Base-by-base conservation (phyloP, 768 basidiomycete genomes). In the Xerocomus potaroensis region DNA sequence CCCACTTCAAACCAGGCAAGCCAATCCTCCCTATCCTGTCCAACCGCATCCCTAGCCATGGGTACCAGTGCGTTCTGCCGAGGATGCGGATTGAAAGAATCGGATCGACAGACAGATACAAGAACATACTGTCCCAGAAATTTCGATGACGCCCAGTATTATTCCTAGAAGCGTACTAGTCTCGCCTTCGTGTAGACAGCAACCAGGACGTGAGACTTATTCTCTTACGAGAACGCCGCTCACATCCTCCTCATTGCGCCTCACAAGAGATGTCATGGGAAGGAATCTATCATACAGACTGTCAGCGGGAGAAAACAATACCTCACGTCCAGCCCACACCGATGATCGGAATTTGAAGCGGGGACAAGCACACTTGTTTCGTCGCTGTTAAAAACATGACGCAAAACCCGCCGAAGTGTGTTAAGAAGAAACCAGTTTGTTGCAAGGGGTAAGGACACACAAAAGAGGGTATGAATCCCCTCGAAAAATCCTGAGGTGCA, bases 291-390 rank as follows among this genome's bases (percentile, higher is more conserved):
- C 30, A 46, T 32, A 30, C 54, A 55, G n/a, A 42, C 36, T 5
- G 47, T 49, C n/a, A 30, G 8, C 21, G 43, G 44, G 7, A 55
- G 32, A 33, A 49, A 53, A 3, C 8, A 2, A 16, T 53, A 55
- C 35, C 34, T n/a, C n/a, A n/a, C n/a, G n/a, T 41, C 15, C 35
- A 19, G 19, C 35, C 22, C 5, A 21, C 19, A 12, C 27, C 23
- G 3, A 12, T 26, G n/a, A 26, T 23, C n/a, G n/a, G 23, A 26
- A n/a, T n/a, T n/a, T n/a, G n/a, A n/a, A n/a, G n/a, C n/a, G n/a
- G n/a, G n/a, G 15, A 22, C n/a, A 18, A 27, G 10, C 11, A 16
- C 5, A 16, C 31, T 9, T 15, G 29, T 16, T 31, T 30, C 27
- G 7, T 14, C n/a, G 8, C 5, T 2, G 21, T 19, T 3, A 2